Percentiles rank a stretch among this genome's conserved stretches.
These are phyloP conservation scores for Umbelopsis sp. DNA, from an alignment of 192 early-diverging fungal genomes.

Conservation along the genomic window DNA sequence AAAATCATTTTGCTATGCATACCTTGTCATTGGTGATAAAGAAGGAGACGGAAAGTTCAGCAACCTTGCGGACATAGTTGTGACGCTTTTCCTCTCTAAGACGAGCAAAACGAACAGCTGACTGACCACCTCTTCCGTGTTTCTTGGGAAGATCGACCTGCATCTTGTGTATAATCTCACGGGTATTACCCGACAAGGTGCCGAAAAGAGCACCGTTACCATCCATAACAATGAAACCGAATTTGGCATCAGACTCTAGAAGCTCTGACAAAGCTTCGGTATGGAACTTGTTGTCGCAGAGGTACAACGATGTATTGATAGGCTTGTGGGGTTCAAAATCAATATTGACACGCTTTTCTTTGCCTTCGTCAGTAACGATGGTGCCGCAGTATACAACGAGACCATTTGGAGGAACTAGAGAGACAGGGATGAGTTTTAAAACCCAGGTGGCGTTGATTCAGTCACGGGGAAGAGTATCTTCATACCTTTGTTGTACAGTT, in stretches of 20 bases:
- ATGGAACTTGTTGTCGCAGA: slow-evolving; percentile 99
- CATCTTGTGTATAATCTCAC: slow-evolving; percentile 93
- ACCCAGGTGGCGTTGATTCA: not conserved
- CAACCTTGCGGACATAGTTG: slow-evolving; percentile 98
- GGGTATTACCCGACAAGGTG: slow-evolving; percentile 89
- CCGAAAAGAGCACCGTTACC: slow-evolving; percentile 97
- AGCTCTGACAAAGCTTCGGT: slow-evolving; percentile 90
- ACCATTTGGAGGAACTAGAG: slow-evolving; percentile 86
- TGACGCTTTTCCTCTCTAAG: slow-evolving; percentile 98
- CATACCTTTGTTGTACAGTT: slow-evolving; percentile 83
- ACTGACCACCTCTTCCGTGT: slow-evolving; percentile 99
- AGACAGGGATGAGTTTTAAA: not conserved
- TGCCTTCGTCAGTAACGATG: slow-evolving; percentile 96
- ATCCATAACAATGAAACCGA: slow-evolving; percentile 99
- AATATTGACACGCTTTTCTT: slow-evolving; percentile 99
- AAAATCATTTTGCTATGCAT: not conserved
- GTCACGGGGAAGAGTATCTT: not conserved
- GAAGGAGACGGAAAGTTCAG: slow-evolving; percentile 94
- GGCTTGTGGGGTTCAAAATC: slow-evolving; percentile 99
- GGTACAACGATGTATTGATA: slow-evolving; percentile 97
- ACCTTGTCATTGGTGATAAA: slow-evolving; percentile 92
- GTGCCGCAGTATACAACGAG: slow-evolving; percentile 96
- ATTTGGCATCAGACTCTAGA: slow-evolving; percentile 91
- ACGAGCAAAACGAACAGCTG: slow-evolving; percentile 98
- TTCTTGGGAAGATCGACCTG: slow-evolving; percentile 99